Conservation (phyloP, 2,329 filamentous ascomycete genomes). For the Albophoma yamanashiensis region DNA sequence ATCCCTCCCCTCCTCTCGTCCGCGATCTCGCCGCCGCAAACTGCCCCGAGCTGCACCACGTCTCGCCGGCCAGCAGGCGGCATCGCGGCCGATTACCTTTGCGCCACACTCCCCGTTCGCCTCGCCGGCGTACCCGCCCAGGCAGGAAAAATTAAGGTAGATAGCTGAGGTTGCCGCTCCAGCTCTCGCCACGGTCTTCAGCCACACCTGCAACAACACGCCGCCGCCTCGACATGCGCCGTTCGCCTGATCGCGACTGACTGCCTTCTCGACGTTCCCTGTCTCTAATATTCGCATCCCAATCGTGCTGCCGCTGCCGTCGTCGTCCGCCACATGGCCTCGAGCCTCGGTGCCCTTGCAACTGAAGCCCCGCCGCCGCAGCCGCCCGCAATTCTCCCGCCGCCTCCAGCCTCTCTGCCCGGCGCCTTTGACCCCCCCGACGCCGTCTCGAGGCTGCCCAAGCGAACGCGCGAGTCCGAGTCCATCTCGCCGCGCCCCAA, state of each 20-base stretch:
- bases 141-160: constrained; percentile 9
- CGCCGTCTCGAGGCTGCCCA: constrained; percentile 27
- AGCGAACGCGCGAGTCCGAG: constrained; percentile 37
- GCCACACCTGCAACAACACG: constrained; percentile 26
- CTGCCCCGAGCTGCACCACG: background rate
- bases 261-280: constrained; percentile 2
- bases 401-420: constrained; percentile 23
- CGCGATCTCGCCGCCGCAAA: background rate
- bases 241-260: constrained; percentile 12
- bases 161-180: constrained; percentile 4
- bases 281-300: constrained; percentile 1
- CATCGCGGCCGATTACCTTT: background rate
- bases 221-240: constrained; percentile 24
- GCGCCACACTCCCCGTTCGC: constrained; percentile 2
- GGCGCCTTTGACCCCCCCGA: constrained; percentile 23
- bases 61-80: background rate
- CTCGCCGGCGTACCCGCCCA: background rate
- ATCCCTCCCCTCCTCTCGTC: background rate
- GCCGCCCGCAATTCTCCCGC: constrained; percentile 26
- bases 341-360: constrained; percentile 40
- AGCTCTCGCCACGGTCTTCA: constrained; percentile 34
- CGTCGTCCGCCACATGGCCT: constrained; percentile 32
- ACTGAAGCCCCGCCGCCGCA: constrained; percentile 26
- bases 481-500: constrained; percentile 26
- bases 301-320: background rate